These are phyloP conservation scores for Ceratobasidium sp. DNA, from an alignment of 1,284 basidiomycete species.

Conservation along the genomic window DNA sequence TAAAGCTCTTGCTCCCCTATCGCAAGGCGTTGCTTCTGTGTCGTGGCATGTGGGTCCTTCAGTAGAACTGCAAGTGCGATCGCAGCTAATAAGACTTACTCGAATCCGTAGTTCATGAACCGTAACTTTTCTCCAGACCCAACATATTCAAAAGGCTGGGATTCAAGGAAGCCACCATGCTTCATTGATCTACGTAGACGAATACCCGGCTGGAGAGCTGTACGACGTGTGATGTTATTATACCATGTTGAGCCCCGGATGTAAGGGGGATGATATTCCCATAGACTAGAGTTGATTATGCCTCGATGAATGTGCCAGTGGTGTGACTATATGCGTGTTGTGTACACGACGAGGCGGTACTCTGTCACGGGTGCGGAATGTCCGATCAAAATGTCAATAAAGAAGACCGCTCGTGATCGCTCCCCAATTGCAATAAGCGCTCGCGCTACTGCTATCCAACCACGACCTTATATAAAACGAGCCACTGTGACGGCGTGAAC, in stretches of 20 bases:
- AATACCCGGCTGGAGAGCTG: not conserved
- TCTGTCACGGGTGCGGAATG: too few relatives aligned
- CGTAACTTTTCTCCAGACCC: constrained; percentile 23
- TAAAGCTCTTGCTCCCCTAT: constrained; percentile 18
- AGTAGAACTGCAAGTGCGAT: not conserved
- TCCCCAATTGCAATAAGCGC: too few relatives aligned
- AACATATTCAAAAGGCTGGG: not conserved
- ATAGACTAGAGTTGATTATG: too few relatives aligned
- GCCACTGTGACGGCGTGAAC: not conserved
- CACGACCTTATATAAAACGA: not conserved
- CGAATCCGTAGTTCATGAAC: constrained; percentile 7
- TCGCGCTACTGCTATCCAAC: not conserved
- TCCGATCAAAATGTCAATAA: too few relatives aligned
- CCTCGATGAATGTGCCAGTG: too few relatives aligned
- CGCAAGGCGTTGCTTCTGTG: constrained; percentile 5
- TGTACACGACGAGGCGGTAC: too few relatives aligned
- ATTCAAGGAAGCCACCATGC: not conserved
- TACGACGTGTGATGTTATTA: too few relatives aligned
- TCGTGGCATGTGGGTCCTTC: constrained; percentile 25
- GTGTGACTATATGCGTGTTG: too few relatives aligned
- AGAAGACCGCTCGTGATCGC: too few relatives aligned
- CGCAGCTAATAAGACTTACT: not conserved
- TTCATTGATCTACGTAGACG: not conserved
- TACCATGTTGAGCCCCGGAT: too few relatives aligned
- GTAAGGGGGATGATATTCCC: too few relatives aligned